Conservation (phyloP, 352 stramenopile genomes). For the Nothophytophthora sp. region DNA sequence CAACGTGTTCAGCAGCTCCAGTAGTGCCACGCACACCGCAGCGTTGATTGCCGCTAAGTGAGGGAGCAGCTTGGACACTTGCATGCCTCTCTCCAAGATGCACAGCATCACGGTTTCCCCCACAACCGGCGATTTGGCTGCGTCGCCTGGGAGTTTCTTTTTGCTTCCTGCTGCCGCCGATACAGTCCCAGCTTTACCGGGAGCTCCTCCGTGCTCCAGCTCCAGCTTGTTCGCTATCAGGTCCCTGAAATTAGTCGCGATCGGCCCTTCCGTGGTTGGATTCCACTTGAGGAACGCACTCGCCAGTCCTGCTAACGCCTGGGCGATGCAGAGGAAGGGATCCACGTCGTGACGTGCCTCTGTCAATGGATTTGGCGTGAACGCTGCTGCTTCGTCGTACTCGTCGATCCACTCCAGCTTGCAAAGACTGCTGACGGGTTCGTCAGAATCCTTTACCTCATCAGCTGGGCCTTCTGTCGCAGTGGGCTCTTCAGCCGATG, state of each 20-base stretch:
- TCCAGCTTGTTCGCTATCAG: conserved; percentile 13
- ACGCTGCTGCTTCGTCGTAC: conserved; percentile 29
- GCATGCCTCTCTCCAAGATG: conserved; percentile 28
- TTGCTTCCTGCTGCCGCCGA: conserved; percentile 28
- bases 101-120: conserved; percentile 33
- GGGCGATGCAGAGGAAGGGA: conserved; percentile 25
- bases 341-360: conserved; percentile 36
- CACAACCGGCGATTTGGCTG: conserved; percentile 10
- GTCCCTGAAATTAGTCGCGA: conserved; percentile 28
- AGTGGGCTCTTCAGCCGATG: conserved; percentile 5
- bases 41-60: conserved; percentile 21
- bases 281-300: conserved; percentile 43
- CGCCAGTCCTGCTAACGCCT: conserved; percentile 35
- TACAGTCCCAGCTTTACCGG: conserved; percentile 13
- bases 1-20: conserved; percentile 30
- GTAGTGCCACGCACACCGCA: conserved; percentile 32
- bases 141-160: conserved; percentile 32
- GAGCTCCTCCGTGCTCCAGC: not conserved
- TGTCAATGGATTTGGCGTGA: conserved; percentile 32
- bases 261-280: not conserved
- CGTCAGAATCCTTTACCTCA: not conserved
- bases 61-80: conserved; percentile 24
- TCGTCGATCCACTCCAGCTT: conserved; percentile 62
- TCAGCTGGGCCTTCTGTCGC: conserved; percentile 2
- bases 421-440: conserved; percentile 13